Evolutionary conservation across 192 early-diverging fungal genomes (phyloP).

Genomic region (Coemansia reversa): DNA sequence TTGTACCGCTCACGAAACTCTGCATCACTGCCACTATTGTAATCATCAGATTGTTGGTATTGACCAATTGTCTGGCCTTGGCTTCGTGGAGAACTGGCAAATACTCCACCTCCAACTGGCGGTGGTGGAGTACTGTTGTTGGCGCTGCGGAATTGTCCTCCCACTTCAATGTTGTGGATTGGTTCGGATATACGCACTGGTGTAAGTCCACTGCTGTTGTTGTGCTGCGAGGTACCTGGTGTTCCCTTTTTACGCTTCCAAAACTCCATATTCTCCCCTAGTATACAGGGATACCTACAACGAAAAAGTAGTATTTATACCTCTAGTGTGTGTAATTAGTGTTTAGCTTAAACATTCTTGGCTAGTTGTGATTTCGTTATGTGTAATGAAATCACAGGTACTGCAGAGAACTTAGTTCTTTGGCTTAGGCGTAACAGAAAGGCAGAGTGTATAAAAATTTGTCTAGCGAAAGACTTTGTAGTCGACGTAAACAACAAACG

Average conservation of each 20-base stretch:
- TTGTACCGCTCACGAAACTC: conserved; percentile 50
- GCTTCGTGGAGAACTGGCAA: background rate
- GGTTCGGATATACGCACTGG: conserved; percentile 46
- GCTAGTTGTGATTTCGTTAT: background rate
- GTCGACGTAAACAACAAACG: background rate
- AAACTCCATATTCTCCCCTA: conserved; percentile 32
- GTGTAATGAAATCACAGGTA: too few relatives aligned
- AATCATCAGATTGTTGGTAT: background rate
- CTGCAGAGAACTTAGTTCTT: background rate
- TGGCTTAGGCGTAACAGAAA: background rate
- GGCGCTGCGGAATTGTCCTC: conserved; percentile 10
- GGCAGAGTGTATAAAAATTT: background rate
- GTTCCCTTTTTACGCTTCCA: conserved; percentile 54
- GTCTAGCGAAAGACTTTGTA: background rate
- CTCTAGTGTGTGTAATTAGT: background rate
- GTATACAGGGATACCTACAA: background rate
- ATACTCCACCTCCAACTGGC: background rate
- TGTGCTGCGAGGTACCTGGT: conserved; percentile 4
- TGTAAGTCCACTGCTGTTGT: conserved; percentile 22
- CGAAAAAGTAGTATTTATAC: background rate
- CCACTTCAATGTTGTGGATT: conserved; percentile 44
- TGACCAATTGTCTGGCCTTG: background rate
- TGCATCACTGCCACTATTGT: conserved; percentile 15
- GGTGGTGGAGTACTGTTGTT: conserved; percentile 19
- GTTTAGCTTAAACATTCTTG: background rate